Base-by-base conservation (phyloP, 768 basidiomycete species). In the Suillus paluster region DNA sequence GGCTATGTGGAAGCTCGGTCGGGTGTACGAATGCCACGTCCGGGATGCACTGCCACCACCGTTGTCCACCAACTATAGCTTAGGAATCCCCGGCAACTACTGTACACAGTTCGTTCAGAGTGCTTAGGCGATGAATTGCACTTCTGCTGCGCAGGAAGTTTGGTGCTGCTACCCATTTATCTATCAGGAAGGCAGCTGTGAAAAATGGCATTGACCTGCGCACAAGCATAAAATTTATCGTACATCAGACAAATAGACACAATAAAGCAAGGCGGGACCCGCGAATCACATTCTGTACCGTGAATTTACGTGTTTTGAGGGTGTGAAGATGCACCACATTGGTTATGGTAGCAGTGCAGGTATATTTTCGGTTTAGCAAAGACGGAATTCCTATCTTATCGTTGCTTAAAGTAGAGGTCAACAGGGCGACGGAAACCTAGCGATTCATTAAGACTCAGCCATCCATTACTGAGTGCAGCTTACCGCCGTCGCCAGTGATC, bases 401-500 rank as follows among this genome's bases (percentile, higher is more conserved):
- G 38, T 17, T 55, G 54, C 23, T 55, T 55, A 5, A 39, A 6
- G 38, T 55, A 55, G 23, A 39, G 1, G 23, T 55, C 54, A 25
- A 55, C 54, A 19, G 54, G 54, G 3, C 54, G 54, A 6, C 54
- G 36, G 36, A 55, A 55, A 38, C 54, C 54, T 55, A 17, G 25
- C 5, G 3, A 55, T 23, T 3, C 11, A 4, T 25, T 55, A 4
- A 55, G 54, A 39, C 23, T 19, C 23, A 12, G 1, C 17, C 19
- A 27, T 55, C 25, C 23, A 9, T 10, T 3, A 25, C 25, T 39
- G 23, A 55, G 56, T 58, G 36, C 46, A 25, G 67, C 83, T 48
- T 64, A 89, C 90, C 89, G 69, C 87, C 89, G 74, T 90, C 86
- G 3, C 89, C 89, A 9, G 81, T 74, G 7, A 74, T 75, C 3